A percentile compares a stretch with the other conserved stretches of the same genome.
Conservation (phyloP, 139 green algal genomes). For the Ettlia oleoabundans region DNA sequence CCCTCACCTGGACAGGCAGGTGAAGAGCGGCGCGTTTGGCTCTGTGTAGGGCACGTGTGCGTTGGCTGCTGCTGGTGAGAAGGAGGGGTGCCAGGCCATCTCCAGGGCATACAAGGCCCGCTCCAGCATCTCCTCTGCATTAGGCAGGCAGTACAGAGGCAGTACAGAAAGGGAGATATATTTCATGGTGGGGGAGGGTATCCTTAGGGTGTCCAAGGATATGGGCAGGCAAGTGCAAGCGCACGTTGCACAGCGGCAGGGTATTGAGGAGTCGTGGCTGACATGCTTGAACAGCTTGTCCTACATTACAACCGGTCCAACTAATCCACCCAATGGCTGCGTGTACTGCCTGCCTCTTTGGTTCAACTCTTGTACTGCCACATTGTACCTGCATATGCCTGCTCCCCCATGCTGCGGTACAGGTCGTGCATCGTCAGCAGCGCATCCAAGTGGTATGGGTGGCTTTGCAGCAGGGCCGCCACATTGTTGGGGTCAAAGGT, state of each 20-base stretch:
- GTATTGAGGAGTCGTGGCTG: no score
- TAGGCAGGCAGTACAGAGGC: not conserved
- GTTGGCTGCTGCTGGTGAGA: conserved; percentile 67
- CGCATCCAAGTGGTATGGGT: conserved; percentile 91
- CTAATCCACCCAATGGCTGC: no score
- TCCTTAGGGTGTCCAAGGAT: no score
- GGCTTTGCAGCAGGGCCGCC: conserved; percentile 59
- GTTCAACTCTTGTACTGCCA: no score
- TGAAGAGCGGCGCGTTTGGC: conserved; percentile 85
- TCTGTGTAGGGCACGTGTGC: conserved; percentile 71
- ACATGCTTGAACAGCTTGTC: no score
- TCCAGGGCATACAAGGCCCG: conserved; percentile 86
- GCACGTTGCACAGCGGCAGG: not conserved
- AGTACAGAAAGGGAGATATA: no score
- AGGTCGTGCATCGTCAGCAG: conserved; percentile 92
- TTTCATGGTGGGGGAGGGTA: no score
- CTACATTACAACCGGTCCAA: no score
- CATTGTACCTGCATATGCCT: conserved; percentile 60
- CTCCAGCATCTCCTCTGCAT: conserved; percentile 75
- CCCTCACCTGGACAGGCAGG: conserved; percentile 74
- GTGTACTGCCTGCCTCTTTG: no score
- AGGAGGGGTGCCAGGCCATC: conserved; percentile 81
- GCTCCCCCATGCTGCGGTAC: conserved; percentile 78
- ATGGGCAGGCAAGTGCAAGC: no score
- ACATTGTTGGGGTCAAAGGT: conserved; percentile 84